Percentiles rank a stretch among this genome's conserved stretches.
These are phyloP conservation scores for Ophiosphaerella herpotricha DNA, from an alignment of 2,329 filamentous ascomycete genomes.

Conservation along the genomic window DNA sequence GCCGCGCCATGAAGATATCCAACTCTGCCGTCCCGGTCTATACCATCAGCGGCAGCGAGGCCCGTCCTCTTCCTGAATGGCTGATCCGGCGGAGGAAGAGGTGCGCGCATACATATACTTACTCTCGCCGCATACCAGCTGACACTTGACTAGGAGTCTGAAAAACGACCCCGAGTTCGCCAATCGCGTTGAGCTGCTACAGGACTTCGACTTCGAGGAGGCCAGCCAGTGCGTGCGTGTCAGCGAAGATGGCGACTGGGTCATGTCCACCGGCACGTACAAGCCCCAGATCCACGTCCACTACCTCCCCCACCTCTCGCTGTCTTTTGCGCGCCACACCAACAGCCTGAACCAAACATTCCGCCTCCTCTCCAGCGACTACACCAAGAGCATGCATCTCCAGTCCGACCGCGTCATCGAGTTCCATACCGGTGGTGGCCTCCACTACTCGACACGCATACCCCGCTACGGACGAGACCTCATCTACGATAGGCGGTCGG, in stretches of 20 bases:
- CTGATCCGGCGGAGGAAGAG: constrained; percentile 82
- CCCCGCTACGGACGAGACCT: constrained; percentile 92
- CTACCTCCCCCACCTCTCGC: constrained; percentile 85
- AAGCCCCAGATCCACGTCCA: constrained; percentile 89
- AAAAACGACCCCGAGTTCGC: constrained; percentile 93
- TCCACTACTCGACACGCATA: constrained; percentile 86
- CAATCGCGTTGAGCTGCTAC: constrained; percentile 89
- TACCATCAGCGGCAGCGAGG: constrained; percentile 88
- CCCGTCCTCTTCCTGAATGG: constrained; percentile 91
- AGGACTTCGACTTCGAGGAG: constrained; percentile 98
- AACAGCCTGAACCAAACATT: constrained; percentile 91
- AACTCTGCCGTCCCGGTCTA: constrained; percentile 88
- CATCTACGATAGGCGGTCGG: constrained; percentile 77
- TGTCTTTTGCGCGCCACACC: constrained; percentile 94
- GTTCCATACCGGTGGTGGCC: constrained; percentile 86
- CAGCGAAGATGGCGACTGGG: constrained; percentile 95
- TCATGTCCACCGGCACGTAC: constrained; percentile 35
- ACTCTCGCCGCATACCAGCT: constrained; percentile 1
- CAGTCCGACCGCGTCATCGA: constrained; percentile 91
- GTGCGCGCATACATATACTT: constrained; percentile 45
- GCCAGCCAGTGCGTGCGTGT: constrained; percentile 87
- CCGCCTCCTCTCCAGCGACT: constrained; percentile 83
- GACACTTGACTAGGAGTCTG: constrained; percentile 58
- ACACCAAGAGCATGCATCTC: constrained; percentile 90
- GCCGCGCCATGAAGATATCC: constrained; percentile 72